Evolutionary conservation across 441 rosid genomes (phyloP).

Genomic region (Adansonia rubrostipa): DNA sequence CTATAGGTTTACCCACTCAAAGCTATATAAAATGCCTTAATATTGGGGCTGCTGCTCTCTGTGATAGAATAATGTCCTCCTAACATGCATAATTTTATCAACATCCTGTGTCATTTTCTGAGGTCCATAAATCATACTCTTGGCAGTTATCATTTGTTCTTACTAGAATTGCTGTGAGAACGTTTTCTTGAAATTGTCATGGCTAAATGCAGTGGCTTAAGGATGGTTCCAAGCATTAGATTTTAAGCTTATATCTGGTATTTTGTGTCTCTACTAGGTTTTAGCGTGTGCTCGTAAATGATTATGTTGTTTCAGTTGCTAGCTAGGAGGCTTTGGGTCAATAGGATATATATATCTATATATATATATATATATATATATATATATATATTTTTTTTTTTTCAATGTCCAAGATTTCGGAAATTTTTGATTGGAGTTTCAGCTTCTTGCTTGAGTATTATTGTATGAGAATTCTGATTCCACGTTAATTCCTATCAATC

Average conservation of each 20-base stretch:
- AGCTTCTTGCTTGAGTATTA: neutral
- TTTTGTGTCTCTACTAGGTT: neutral
- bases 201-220: neutral
- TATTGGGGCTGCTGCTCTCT: neutral
- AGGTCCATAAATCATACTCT: too few relatives aligned
- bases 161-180: neutral
- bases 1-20: neutral
- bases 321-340: neutral
- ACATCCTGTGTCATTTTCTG: neutral
- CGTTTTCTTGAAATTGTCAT: neutral
- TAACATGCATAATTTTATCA: neutral
- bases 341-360: too few relatives aligned
- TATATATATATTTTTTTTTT: too few relatives aligned
- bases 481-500: neutral
- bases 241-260: neutral
- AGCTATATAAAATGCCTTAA: neutral
- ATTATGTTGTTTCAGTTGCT: constrained; percentile 8
- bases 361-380: too few relatives aligned
- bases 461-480: neutral
- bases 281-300: neutral
- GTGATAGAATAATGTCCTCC: neutral
- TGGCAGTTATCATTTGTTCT: neutral
- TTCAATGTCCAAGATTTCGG: neutral
- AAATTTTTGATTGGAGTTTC: neutral
- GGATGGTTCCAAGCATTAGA: neutral